Base-by-base conservation (phyloP, 371 early-diverging fungal genomes). In the Mucor velutinosus region DNA sequence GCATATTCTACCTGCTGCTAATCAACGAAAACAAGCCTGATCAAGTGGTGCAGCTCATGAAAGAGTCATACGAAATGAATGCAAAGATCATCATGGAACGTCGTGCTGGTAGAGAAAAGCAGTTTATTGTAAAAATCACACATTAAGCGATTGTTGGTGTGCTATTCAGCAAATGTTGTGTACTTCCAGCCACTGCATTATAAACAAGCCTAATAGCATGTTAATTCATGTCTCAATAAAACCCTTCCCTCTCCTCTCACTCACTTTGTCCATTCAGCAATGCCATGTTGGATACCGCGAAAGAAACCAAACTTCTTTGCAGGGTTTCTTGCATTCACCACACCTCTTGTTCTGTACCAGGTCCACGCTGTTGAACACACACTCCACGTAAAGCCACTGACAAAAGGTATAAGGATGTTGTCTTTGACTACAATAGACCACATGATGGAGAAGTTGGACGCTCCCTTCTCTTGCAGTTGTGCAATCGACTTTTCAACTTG, bases 11-110 rank as follows among this genome's bases (percentile, higher is more conserved):
- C 71, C 72, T 99, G 64, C 87, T 99, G 8, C 80, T 93, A 3
- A 91, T 99, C 15, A 86, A 89, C 58, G 95, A 97, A 69, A 99
- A 99, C 78, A 87, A 89, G 64, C 96, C 96, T 4, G 76, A 86
- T 4, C 96, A 97, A 64, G 90, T 99, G 0, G 84, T 89, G 27
- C 75, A 81, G 12, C 81, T 81, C 29, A 80, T 90, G 80, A 68
- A 73, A 59, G 37, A 60, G 1, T 37, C 69, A 21, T 79, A 86
- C 62, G 70, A 76, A 4, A 80, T 89, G 68, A 61, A 64, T 17
- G 78, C 76, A 53, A 64, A 76, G 17, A 76, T 88, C 33, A 69
- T 82, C 35, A 71, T 78, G 68, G 74, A 83, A 53, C 82, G 88
- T 21, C 77, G 83, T 29, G 88, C 88, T 30, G 88, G 88, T 30